Evolutionary conservation across 768 basidiomycete genomes (phyloP).

Genomic region (Cyclocybe cylindracea): DNA sequence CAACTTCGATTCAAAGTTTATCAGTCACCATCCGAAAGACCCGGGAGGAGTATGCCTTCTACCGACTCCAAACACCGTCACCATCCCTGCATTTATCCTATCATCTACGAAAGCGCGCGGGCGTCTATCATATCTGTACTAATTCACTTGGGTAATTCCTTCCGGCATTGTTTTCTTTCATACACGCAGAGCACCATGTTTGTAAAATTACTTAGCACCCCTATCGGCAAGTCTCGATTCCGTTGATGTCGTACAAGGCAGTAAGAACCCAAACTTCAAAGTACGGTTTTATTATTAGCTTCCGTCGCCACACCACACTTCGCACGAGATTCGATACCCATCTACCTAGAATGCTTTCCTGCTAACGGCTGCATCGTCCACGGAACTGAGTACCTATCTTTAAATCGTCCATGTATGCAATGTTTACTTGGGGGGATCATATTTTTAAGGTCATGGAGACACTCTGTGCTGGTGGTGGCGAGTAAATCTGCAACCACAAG

Average conservation of each 20-base stretch:
- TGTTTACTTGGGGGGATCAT: too few species aligned
- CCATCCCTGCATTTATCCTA: neutral
- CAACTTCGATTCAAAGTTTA: neutral
- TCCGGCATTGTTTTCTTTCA: neutral
- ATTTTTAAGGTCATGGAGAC: too few species aligned
- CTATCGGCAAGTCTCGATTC: slow-evolving; percentile 10
- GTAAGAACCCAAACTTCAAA: slow-evolving; percentile 7
- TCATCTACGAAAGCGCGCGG: slow-evolving; percentile 10
- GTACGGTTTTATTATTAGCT: slow-evolving; percentile 9
- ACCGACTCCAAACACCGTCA: neutral
- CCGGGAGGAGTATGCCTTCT: neutral
- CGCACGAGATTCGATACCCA: neutral
- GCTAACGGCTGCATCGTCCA: too few species aligned
- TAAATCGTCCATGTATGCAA: too few species aligned
- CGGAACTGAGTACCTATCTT: too few species aligned
- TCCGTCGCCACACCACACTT: neutral
- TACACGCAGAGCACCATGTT: too few species aligned
- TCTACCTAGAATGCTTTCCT: neutral
- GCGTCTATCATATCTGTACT: slow-evolving; percentile 10
- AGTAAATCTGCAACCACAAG: too few species aligned
- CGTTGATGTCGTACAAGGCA: slow-evolving; percentile 15
- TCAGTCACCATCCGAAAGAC: neutral
- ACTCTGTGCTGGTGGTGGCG: too few species aligned
- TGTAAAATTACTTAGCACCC: neutral
- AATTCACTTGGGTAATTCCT: neutral